Percentiles rank a stretch among this genome's conserved stretches.
Conservation (phyloP, 139 green algal species). For the Desmodesmus armatus region DNA sequence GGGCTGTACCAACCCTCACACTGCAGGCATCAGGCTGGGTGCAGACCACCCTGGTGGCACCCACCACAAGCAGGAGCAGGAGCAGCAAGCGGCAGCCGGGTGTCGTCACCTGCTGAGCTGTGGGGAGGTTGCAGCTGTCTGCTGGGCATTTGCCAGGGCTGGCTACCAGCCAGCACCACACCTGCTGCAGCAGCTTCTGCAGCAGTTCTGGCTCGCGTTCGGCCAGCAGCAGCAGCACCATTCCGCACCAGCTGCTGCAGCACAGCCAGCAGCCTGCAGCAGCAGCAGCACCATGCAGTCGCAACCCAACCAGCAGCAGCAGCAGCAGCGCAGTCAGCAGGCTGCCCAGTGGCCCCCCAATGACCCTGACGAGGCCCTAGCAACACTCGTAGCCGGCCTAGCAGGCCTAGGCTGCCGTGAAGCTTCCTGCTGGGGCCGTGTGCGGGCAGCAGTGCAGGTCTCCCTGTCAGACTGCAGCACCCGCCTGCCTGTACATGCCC, state of each 20-base stretch:
- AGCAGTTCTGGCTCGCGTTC: not conserved
- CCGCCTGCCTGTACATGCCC: not conserved
- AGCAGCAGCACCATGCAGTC: not conserved
- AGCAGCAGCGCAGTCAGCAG: not conserved
- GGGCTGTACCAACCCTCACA: too few species aligned
- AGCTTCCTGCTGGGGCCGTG: not conserved
- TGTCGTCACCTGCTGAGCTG: not conserved
- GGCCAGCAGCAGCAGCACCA: slow-evolving; percentile 1
- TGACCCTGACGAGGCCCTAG: not conserved
- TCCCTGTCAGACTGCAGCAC: too few species aligned
- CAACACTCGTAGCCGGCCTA: not conserved
- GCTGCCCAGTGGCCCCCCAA: too few species aligned
- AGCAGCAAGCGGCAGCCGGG: not conserved
- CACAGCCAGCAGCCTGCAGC: not conserved
- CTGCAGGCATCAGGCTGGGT: too few species aligned
- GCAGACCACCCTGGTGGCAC: too few species aligned
- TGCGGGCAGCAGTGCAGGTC: not conserved
- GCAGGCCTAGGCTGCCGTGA: slow-evolving; percentile 23
- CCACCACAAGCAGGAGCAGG: not conserved
- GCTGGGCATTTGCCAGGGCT: slow-evolving; percentile 7
- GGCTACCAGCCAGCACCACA: not conserved
- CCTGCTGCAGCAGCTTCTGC: slow-evolving; percentile 35
- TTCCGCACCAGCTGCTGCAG: not conserved
- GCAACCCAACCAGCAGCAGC: not conserved
- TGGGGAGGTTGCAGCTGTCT: slow-evolving; percentile 3